These are phyloP conservation scores for Anacardium occidentale DNA, from an alignment of 345 rosid species.

Conservation along the genomic window DNA sequence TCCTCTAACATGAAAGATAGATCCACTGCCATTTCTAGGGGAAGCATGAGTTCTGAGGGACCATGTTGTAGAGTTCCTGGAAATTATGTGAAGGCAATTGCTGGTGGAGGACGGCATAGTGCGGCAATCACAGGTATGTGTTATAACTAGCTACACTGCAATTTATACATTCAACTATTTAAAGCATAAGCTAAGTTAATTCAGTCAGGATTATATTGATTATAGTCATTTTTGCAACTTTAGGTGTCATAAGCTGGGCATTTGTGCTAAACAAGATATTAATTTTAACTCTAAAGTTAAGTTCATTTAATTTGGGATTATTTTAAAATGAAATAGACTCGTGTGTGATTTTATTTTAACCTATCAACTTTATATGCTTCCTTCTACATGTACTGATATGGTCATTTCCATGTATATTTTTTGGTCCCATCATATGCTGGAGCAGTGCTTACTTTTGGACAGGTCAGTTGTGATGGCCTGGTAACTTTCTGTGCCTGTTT, in stretches of 20 bases:
- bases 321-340: too few species aligned
- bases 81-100: slow-evolving; percentile 74
- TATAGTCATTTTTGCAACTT: background rate
- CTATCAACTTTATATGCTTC: slow-evolving; percentile 8
- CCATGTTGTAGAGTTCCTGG: slow-evolving; percentile 69
- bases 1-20: slow-evolving; percentile 50
- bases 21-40: slow-evolving; percentile 45
- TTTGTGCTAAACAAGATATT: background rate
- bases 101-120: slow-evolving; percentile 98
- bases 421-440: slow-evolving; percentile 73
- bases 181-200: slow-evolving; percentile 1
- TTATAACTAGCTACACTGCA: slow-evolving; percentile 9
- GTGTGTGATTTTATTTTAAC: background rate
- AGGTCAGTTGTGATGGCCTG: slow-evolving; percentile 47
- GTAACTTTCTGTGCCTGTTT: slow-evolving; percentile 3
- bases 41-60: slow-evolving; percentile 55
- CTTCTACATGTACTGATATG: background rate
- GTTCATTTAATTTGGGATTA: background rate
- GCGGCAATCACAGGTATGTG: slow-evolving; percentile 76
- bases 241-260: background rate
- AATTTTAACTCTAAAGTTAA: background rate
- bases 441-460: slow-evolving; percentile 93
- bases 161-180: background rate
- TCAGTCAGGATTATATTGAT: background rate
- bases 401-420: slow-evolving; percentile 12